Percentiles rank a stretch among this genome's conserved stretches.
Evolutionary conservation across 2,329 filamentous ascomycete genomes (phyloP).

Genomic region (Nemania sp.): DNA sequence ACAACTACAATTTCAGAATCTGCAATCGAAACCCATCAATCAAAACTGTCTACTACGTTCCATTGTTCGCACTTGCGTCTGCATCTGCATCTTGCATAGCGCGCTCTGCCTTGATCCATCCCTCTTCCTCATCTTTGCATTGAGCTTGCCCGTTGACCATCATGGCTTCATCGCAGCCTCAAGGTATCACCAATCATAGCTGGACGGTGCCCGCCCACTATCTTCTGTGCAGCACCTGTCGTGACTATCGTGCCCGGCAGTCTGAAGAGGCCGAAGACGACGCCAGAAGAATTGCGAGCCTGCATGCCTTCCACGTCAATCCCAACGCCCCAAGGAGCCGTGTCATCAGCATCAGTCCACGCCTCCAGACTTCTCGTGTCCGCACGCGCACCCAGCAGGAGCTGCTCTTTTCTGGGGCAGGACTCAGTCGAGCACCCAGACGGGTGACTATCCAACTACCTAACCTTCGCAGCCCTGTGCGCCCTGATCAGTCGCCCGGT

Average conservation of each 20-base stretch:
- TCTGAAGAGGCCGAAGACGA: neutral
- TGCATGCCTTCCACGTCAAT: neutral
- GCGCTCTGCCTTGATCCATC: neutral
- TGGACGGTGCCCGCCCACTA: conserved; percentile 20
- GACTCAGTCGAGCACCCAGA: neutral
- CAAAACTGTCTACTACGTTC: neutral
- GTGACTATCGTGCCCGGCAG: neutral
- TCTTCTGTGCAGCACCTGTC: conserved; percentile 2
- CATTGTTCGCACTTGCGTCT: neutral
- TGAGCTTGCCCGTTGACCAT: conserved; percentile 18
- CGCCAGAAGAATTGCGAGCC: neutral
- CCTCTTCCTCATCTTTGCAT: neutral
- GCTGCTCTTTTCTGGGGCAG: neutral
- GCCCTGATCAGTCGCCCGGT: neutral
- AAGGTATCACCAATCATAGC: neutral
- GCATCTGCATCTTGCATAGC: neutral
- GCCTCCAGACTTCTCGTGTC: neutral
- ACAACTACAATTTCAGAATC: neutral
- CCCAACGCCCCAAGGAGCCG: neutral
- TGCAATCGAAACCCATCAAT: neutral
- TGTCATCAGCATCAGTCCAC: neutral
- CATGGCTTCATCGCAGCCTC: conserved; percentile 14
- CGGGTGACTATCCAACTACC: conserved; percentile 19
- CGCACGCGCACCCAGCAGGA: neutral
- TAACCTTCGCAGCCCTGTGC: neutral